Percentiles rank a stretch among this genome's conserved stretches.
phyloP scores from a whole-genome alignment of 495 filamentous ascomycete genomes.

The Recurvomyces mirabilis region DNA sequence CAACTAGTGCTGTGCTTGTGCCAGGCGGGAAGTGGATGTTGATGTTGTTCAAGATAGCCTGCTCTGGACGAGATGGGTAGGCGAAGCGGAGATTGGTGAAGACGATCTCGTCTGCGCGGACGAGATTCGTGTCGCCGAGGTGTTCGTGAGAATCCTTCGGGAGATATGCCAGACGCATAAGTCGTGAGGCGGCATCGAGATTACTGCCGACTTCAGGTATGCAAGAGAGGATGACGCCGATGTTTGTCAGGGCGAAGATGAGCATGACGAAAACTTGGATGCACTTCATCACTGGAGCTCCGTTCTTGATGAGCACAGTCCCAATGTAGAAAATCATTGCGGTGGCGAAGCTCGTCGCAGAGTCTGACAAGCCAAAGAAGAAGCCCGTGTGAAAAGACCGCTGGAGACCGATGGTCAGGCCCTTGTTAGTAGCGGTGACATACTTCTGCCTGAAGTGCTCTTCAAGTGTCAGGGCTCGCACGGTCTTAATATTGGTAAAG shows the following conservation, averaged over 20 bases:
- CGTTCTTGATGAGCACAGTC: slow-evolving; percentile 44
- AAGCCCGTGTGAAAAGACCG: slow-evolving; percentile 54
- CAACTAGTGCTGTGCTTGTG: slow-evolving; percentile 64
- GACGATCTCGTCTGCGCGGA: slow-evolving; percentile 47
- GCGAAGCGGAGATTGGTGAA: slow-evolving; percentile 52
- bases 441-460: slow-evolving; percentile 61
- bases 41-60: slow-evolving; percentile 46
- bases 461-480: slow-evolving; percentile 69
- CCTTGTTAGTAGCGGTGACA: slow-evolving; percentile 34
- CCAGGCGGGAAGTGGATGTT: slow-evolving; percentile 48
- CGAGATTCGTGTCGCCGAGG: slow-evolving; percentile 34
- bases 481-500: slow-evolving; percentile 70
- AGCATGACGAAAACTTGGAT: slow-evolving; percentile 72
- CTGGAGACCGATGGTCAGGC: slow-evolving; percentile 45
- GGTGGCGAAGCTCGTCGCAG: slow-evolving; percentile 57
- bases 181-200: slow-evolving; percentile 56
- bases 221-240: slow-evolving; percentile 53
- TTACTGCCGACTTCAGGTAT: slow-evolving; percentile 72
- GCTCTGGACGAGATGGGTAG: slow-evolving; percentile 49
- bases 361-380: slow-evolving; percentile 67
- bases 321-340: slow-evolving; percentile 82
- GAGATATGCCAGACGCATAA: slow-evolving; percentile 61
- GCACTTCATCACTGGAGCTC: slow-evolving; percentile 44
- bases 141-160: slow-evolving; percentile 54
- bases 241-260: slow-evolving; percentile 66